Conservation (phyloP, 306 rosid genomes). For the Aeschynomene evenia region DNA sequence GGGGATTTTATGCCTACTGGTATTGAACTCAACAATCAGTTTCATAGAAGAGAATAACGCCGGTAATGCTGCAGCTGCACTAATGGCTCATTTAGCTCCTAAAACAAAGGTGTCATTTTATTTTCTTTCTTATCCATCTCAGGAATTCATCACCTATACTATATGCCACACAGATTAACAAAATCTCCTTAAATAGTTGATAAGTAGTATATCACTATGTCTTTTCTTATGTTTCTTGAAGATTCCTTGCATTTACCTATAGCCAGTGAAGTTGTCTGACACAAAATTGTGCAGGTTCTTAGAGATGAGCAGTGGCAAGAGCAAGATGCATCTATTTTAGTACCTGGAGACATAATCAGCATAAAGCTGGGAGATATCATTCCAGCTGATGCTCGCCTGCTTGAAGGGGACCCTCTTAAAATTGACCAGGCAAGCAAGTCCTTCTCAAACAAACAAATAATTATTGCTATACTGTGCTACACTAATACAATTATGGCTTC, state of each 20-base stretch:
- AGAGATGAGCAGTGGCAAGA: conserved; percentile 89
- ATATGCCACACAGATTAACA: neutral
- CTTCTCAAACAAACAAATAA: conserved; percentile 10
- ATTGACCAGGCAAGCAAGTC: conserved; percentile 84
- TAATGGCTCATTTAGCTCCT: conserved; percentile 87
- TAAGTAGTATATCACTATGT: neutral
- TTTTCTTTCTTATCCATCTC: conserved; percentile 1
- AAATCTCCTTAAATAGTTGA: neutral
- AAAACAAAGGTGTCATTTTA: conserved; percentile 58
- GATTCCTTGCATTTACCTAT: conserved; percentile 8
- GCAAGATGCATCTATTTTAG: conserved; percentile 73
- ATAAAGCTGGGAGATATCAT: conserved; percentile 83
- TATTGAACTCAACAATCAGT: conserved; percentile 86
- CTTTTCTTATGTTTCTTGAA: neutral
- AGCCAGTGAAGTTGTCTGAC: neutral
- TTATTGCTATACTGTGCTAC: neutral
- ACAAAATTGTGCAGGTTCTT: conserved; percentile 59
- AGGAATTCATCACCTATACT: conserved; percentile 8
- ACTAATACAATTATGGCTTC: neutral
- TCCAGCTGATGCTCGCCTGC: conserved; percentile 93
- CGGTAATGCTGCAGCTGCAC: conserved; percentile 82
- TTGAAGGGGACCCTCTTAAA: conserved; percentile 82
- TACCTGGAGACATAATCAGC: conserved; percentile 87
- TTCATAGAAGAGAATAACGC: conserved; percentile 90
- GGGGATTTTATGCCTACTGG: conserved; percentile 68